These are phyloP conservation scores for Sherardia arvensis DNA, from an alignment of 257 asterid species.

Conservation along the genomic window DNA sequence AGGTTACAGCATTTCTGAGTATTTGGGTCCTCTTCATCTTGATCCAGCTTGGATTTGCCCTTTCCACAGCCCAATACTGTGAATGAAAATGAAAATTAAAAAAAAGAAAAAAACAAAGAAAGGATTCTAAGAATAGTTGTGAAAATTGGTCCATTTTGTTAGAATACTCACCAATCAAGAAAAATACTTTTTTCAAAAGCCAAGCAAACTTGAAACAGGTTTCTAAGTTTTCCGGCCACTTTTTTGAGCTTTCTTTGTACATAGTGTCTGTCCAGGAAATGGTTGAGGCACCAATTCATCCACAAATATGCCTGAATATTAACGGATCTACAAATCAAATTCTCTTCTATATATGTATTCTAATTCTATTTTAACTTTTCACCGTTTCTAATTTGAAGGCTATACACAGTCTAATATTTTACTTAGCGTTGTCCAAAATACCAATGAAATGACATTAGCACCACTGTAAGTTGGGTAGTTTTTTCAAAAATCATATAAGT, in stretches of 20 bases:
- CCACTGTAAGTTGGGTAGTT: no score
- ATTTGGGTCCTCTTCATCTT: neutral
- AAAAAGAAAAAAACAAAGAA: no score
- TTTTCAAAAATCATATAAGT: no score
- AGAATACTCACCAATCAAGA: conserved; percentile 4
- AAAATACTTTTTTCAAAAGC: neutral
- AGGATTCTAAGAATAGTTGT: neutral
- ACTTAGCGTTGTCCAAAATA: no score
- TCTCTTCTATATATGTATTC: no score
- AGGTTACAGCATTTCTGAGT: no score
- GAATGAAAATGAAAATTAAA: neutral
- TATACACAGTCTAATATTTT: no score
- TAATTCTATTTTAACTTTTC: no score
- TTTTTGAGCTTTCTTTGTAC: neutral
- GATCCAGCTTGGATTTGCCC: neutral
- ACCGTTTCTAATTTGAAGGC: no score
- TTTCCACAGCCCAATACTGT: conserved; percentile 6
- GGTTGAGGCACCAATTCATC: neutral
- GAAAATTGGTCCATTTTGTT: neutral
- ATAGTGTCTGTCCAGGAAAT: neutral
- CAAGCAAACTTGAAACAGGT: conserved; percentile 2
- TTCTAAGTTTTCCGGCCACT: neutral
- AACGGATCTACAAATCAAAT: no score
- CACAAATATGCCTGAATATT: conserved; percentile 7
- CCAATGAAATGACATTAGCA: no score